A percentile compares a stretch with the other conserved stretches of the same genome.
phyloP scores from a whole-genome alignment of 208 protist genomes.

The Trypanosoma mega region DNA sequence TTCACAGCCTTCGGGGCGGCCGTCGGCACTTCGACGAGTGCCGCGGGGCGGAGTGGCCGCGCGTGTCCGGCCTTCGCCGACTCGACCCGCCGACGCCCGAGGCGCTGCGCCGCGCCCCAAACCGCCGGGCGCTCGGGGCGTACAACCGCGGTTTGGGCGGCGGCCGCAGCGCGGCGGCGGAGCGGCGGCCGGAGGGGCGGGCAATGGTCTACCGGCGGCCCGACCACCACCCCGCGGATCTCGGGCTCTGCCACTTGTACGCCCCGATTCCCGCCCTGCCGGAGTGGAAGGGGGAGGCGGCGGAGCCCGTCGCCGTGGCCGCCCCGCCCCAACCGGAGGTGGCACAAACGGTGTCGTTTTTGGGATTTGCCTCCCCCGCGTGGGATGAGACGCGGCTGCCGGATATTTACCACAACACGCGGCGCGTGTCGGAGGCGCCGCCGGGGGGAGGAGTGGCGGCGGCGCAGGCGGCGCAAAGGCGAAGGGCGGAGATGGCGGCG shows the following conservation, averaged over 20 bases:
- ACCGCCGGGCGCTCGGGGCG: conserved; percentile 1
- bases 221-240: conserved; percentile 52
- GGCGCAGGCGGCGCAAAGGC: background rate
- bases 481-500: background rate
- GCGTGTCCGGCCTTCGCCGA: conserved; percentile 22
- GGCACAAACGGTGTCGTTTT: background rate
- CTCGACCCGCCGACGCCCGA: conserved; percentile 1
- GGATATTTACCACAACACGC: conserved; percentile 7
- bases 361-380: background rate
- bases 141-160: too few relatives aligned
- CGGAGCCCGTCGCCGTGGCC: too few relatives aligned
- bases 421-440: background rate
- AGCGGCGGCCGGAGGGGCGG: conserved; percentile 21
- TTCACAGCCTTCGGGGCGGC: conserved; percentile 62
- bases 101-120: background rate
- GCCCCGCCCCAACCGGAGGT: too few relatives aligned
- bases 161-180: too few relatives aligned
- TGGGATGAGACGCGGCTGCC: background rate
- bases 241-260: conserved; percentile 36
- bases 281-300: too few relatives aligned
- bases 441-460: background rate
- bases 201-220: conserved; percentile 45
- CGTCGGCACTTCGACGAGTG: conserved; percentile 69
- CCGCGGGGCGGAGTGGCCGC: conserved; percentile 33
- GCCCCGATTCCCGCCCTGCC: too few relatives aligned